These are phyloP conservation scores for Elsinoe necatrix DNA, from an alignment of 2,329 filamentous ascomycete species.

Conservation along the genomic window DNA sequence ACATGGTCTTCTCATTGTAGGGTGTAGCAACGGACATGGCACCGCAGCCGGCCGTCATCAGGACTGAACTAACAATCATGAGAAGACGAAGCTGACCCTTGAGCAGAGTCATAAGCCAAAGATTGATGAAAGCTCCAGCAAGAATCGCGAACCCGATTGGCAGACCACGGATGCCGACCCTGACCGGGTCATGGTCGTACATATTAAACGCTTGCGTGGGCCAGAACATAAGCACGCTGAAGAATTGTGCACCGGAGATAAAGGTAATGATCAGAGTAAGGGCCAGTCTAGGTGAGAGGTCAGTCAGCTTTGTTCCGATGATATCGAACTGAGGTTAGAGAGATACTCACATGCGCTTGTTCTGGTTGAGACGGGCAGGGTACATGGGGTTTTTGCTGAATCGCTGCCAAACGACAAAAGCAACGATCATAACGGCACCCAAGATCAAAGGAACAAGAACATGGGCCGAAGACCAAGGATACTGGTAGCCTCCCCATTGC, in stretches of 20 bases:
- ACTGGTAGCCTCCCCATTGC: conserved; percentile 23
- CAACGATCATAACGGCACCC: conserved; percentile 26
- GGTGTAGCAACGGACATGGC: conserved; percentile 25
- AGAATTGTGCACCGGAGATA: conserved; percentile 34
- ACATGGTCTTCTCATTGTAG: conserved; percentile 38
- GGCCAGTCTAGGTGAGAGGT: conserved; percentile 19
- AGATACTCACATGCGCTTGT: conserved; percentile 25
- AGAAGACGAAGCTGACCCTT: conserved; percentile 52
- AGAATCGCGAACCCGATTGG: conserved; percentile 59
- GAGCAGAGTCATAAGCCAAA: conserved; percentile 50
- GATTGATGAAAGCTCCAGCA: conserved; percentile 50
- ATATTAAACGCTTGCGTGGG: conserved; percentile 57
- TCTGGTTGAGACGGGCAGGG: conserved; percentile 25
- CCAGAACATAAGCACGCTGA: conserved; percentile 48
- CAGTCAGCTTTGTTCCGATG: neutral
- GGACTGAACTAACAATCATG: conserved; percentile 49
- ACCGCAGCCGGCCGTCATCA: conserved; percentile 54
- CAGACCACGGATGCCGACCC: conserved; percentile 56
- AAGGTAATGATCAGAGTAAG: conserved; percentile 34
- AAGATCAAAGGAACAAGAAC: conserved; percentile 29
- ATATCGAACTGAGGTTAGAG: neutral
- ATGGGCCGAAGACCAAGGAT: conserved; percentile 27
- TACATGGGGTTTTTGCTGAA: conserved; percentile 29
- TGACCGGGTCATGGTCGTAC: conserved; percentile 50
- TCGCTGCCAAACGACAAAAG: conserved; percentile 29